Evolutionary conservation across 108 stramenopile species (phyloP).

Genomic region (Cyclotella atomus): DNA sequence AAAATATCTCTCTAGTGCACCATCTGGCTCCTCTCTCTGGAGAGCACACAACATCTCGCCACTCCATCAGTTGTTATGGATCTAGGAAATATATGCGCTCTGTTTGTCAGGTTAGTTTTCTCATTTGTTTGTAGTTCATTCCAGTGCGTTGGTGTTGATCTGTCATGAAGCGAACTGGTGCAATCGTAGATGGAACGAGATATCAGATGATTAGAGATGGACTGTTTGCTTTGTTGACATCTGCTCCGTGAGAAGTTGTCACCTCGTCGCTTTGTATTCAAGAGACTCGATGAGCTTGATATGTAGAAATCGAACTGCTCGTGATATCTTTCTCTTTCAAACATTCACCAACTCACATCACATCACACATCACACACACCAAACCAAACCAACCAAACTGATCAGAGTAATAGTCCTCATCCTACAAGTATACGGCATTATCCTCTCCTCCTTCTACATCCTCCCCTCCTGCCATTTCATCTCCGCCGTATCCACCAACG

Average conservation of each 20-base stretch:
- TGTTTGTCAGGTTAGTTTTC: not conserved
- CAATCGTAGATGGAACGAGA: no score
- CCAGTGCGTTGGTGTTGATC: not conserved
- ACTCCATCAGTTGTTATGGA: no score
- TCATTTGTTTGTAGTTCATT: not conserved
- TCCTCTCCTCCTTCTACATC: slow-evolving; percentile 26
- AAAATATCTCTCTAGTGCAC: no score
- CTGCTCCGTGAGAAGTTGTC: not conserved
- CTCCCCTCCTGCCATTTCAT: slow-evolving; percentile 25
- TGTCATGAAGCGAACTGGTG: no score
- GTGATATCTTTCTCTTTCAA: no score
- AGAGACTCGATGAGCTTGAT: no score
- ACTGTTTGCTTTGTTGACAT: not conserved
- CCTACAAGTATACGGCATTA: slow-evolving; percentile 31
- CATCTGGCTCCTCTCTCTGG: no score
- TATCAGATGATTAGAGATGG: no score
- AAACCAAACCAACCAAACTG: not conserved
- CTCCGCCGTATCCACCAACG: slow-evolving; percentile 16
- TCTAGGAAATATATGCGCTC: not conserved
- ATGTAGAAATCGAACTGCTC: no score
- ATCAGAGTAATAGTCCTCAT: slow-evolving; percentile 14
- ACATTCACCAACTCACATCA: not conserved
- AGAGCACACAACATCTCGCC: no score
- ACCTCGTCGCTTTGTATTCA: not conserved
- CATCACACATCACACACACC: not conserved